phyloP scores from a whole-genome alignment of 2,329 filamentous ascomycete species.

The Stagonosporopsis chrysanthemi region DNA sequence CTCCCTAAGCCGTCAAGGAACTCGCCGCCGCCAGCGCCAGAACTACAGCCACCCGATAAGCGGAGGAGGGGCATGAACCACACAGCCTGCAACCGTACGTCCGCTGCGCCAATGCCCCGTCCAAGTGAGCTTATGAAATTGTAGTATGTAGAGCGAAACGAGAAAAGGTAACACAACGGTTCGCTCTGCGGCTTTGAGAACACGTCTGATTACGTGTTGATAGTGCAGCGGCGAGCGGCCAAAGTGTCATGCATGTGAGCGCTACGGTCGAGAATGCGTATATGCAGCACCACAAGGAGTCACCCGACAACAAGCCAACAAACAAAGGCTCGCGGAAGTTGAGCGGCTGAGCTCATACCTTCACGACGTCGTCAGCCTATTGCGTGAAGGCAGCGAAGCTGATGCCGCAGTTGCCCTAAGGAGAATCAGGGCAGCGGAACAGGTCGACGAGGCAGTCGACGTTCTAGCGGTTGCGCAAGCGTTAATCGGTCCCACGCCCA shows the following conservation, averaged over 20 bases:
- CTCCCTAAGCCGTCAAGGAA: not conserved
- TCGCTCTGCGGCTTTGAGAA: not conserved
- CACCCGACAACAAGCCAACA: constrained; percentile 4
- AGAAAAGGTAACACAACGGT: not conserved
- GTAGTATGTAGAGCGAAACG: not conserved
- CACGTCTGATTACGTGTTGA: not conserved
- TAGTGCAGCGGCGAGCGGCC: constrained; percentile 5
- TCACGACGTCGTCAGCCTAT: not conserved
- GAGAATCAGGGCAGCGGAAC: not conserved
- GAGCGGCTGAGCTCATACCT: not conserved
- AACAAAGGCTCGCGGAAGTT: not conserved
- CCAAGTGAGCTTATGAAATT: not conserved
- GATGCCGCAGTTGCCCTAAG: not conserved
- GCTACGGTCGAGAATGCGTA: not conserved
- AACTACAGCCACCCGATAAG: not conserved
- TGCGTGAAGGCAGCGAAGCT: constrained; percentile 1
- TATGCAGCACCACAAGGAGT: constrained; percentile 4
- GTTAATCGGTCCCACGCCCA: not conserved
- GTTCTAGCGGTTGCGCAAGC: not conserved
- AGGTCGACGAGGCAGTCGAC: not conserved
- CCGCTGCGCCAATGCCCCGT: not conserved
- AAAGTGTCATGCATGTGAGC: not conserved
- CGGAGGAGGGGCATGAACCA: not conserved
- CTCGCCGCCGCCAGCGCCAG: not conserved
- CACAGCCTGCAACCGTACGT: constrained; percentile 5